A percentile compares a stretch with the other conserved stretches of the same genome.
These are phyloP conservation scores for Paramecium sonneborni DNA, from an alignment of 73 alveolate species.

Conservation along the genomic window DNA sequence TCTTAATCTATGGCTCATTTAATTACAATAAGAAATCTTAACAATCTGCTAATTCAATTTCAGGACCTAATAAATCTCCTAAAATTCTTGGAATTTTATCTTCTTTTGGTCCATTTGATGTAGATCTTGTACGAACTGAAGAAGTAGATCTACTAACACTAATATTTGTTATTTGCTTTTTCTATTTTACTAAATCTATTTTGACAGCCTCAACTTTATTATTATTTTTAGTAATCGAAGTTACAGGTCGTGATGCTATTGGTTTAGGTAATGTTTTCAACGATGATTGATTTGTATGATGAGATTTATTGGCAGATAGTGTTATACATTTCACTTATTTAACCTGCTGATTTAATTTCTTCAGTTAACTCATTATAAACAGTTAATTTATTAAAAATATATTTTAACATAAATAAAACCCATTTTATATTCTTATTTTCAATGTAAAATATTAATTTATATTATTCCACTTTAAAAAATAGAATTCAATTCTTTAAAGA, in stretches of 20 bases:
- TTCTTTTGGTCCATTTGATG: not conserved
- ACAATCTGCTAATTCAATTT: conserved; percentile 41
- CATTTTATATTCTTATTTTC: not conserved
- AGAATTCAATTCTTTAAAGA: no score
- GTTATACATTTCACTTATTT: conserved; percentile 6
- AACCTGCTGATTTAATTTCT: conserved; percentile 25
- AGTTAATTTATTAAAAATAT: not conserved
- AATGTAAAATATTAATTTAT: not conserved
- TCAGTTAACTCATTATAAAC: conserved; percentile 47
- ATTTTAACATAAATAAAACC: not conserved
- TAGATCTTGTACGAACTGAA: not conserved
- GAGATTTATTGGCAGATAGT: not conserved
- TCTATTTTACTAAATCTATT: not conserved
- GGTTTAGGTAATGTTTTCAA: not conserved
- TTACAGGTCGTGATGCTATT: not conserved
- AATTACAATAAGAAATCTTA: conserved; percentile 29
- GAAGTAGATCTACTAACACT: conserved; percentile 15
- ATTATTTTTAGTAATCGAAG: not conserved
- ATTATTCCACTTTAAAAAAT: no score
- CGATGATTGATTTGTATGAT: not conserved
- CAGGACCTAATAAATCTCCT: not conserved
- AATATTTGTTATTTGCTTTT: not conserved
- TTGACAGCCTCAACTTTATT: not conserved
- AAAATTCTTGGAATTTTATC: not conserved
- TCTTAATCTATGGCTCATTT: not conserved